Evolutionary conservation across 441 rosid genomes (phyloP).

Genomic region (Mallotus repandus): DNA sequence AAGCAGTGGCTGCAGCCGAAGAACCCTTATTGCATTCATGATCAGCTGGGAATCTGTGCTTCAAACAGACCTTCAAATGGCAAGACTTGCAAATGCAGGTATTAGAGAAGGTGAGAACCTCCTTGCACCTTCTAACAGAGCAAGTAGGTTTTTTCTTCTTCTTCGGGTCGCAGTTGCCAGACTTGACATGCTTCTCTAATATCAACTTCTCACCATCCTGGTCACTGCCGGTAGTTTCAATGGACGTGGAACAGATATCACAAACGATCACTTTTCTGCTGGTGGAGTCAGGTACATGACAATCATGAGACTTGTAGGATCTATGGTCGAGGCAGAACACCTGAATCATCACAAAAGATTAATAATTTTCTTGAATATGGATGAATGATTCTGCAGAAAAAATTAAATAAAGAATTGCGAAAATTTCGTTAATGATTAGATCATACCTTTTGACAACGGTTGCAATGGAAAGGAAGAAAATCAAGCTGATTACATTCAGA

Average conservation of each 20-base stretch:
- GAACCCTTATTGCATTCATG: conserved; percentile 45
- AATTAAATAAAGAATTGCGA: too few relatives aligned
- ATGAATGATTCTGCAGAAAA: too few relatives aligned
- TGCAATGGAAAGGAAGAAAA: conserved; percentile 87
- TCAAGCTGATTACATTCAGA: conserved; percentile 81
- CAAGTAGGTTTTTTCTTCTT: conserved; percentile 68
- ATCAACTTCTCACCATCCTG: conserved; percentile 39
- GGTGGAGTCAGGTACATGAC: conserved; percentile 51
- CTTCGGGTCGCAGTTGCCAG: conserved; percentile 57
- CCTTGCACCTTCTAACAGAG: conserved; percentile 65
- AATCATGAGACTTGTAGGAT: conserved; percentile 57
- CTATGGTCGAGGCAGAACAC: conserved; percentile 71
- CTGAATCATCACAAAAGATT: conserved; percentile 21
- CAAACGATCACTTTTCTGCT: conserved; percentile 77
- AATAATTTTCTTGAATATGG: too few relatives aligned
- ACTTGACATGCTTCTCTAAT: conserved; percentile 52
- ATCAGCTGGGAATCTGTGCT: conserved; percentile 73
- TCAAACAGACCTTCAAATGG: conserved; percentile 62
- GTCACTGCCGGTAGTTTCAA: conserved; percentile 57
- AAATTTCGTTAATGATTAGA: too few relatives aligned
- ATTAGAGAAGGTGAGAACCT: conserved; percentile 65
- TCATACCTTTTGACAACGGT: conserved; percentile 65
- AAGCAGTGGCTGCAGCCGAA: not conserved
- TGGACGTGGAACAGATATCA: conserved; percentile 53
- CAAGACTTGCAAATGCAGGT: conserved; percentile 68